Base-by-base conservation (phyloP, 495 filamentous ascomycete genomes). In the Xylaria longipes region DNA sequence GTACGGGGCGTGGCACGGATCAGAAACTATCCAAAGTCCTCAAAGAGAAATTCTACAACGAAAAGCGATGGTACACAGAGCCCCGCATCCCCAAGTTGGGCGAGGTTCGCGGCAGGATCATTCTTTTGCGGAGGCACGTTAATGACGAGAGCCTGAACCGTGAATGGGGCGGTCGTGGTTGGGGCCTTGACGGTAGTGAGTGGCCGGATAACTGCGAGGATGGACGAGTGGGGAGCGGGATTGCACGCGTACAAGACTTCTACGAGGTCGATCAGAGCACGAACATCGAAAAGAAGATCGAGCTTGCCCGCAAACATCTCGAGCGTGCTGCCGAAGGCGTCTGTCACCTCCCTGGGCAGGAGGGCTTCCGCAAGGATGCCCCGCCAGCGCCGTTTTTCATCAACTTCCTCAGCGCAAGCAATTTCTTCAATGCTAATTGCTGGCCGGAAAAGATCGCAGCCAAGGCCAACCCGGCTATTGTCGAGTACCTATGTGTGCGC, bases 361-460 rank as follows among this genome's bases (percentile, higher is more conserved):
- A 77, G 31, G 71, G 69, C 22, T 65, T 72, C 68, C 50, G 73
- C n/a, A 65, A 75, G 6, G 62, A 71, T 33, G 65, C 70, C 14
- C 76, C 77, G 31, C 82, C 82, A 15, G 81, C 85, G 68, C 95
- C 94, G 1, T 87, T 98, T 73, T 97, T 90, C 71, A 82, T 99
- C 78, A 99, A 98, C 80, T 99, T 98, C 78, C 78, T 98, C 68
- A 93, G 87, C 58, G 96, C 90, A 1, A 93, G 91, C 78, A 98
- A 97, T 82, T 98, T 99, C 84, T 99, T 94, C 89, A 95, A 91
- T 74, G 82, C 90, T 0, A 89, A 89, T 65, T 97, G 93, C 76
- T 99, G 96, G 96, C 96, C 96, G 11, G 95, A 97, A 78, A 92
- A 87, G 82, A 91, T 98, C 76, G 95, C 95, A n/a, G 90, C 89